phyloP scores from a whole-genome alignment of 2,329 filamentous ascomycete species.

The Chaetomiaceae sp. region DNA sequence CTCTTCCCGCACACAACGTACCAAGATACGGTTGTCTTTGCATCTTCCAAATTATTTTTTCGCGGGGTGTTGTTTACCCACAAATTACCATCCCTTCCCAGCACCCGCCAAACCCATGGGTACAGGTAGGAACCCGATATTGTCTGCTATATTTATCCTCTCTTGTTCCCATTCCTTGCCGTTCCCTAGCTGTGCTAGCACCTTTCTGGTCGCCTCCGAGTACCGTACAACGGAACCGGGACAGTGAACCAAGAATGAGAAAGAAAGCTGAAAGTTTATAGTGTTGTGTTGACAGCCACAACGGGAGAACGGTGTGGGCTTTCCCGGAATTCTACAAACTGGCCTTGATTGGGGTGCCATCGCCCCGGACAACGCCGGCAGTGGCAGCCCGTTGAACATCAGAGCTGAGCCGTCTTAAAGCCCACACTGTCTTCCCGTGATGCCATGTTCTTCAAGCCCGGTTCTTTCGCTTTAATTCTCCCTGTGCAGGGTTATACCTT shows the following conservation, averaged over 20 bases:
- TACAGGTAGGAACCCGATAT: neutral
- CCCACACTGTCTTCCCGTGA: too few relatives aligned
- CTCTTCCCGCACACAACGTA: neutral
- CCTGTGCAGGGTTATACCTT: too few relatives aligned
- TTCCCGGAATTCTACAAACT: neutral
- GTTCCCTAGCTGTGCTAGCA: neutral
- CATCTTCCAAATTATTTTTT: slow-evolving; percentile 6
- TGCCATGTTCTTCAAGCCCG: too few relatives aligned
- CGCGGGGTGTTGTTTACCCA: slow-evolving; percentile 11
- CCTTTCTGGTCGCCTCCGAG: neutral
- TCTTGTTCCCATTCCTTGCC: neutral
- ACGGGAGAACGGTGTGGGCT: neutral
- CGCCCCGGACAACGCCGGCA: neutral
- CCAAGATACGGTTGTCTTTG: neutral
- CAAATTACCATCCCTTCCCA: slow-evolving; percentile 2
- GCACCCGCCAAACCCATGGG: neutral
- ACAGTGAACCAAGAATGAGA: neutral
- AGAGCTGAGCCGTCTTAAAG: neutral
- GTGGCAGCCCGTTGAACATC: neutral
- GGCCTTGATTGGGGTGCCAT: slow-evolving; percentile 1
- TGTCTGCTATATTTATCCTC: slow-evolving; percentile 10
- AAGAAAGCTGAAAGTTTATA: neutral
- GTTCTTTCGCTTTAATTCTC: too few relatives aligned
- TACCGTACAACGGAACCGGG: neutral
- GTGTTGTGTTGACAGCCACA: neutral